A percentile compares a stretch with the other conserved stretches of the same genome.
Evolutionary conservation across 257 asterid species (phyloP).

Genomic region (Capsicum chinense): DNA sequence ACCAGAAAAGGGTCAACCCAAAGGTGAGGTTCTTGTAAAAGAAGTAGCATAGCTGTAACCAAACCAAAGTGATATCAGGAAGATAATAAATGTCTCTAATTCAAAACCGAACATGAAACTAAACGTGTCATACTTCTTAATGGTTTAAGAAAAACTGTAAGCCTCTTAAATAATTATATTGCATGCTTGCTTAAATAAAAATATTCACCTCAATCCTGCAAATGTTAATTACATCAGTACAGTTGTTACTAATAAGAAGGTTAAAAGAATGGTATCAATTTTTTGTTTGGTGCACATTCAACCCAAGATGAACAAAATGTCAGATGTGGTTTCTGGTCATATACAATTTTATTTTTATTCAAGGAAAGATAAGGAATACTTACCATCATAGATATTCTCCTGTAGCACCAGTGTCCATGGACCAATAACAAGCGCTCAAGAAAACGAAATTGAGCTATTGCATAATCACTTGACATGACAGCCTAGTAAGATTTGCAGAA

Average conservation of each 20-base stretch:
- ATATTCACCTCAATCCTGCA: conserved; percentile 19
- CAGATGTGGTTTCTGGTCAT: conserved; percentile 16
- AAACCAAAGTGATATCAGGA: conserved; percentile 23
- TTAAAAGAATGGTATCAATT: background rate
- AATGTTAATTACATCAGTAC: conserved; percentile 13
- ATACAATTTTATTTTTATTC: background rate
- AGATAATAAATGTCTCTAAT: conserved; percentile 12
- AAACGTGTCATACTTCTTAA: background rate
- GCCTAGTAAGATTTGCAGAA: conserved; percentile 57
- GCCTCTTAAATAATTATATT: background rate
- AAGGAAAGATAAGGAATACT: conserved; percentile 1
- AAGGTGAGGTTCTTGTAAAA: conserved; percentile 92
- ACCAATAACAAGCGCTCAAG: conserved; percentile 90
- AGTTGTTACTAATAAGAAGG: background rate
- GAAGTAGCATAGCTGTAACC: conserved; percentile 91
- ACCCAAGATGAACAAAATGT: background rate
- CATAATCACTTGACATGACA: conserved; percentile 92
- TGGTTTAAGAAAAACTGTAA: background rate
- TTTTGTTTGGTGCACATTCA: background rate
- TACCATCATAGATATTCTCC: conserved; percentile 97
- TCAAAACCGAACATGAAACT: background rate
- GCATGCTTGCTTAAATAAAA: background rate
- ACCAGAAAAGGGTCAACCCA: conserved; percentile 97
- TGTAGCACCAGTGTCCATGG: conserved; percentile 99
- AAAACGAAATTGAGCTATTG: conserved; percentile 90